Evolutionary conservation across 441 rosid genomes (phyloP), one percentile per base, ranked within the genome.

Genomic region (Dalechampia spathulata): DNA sequence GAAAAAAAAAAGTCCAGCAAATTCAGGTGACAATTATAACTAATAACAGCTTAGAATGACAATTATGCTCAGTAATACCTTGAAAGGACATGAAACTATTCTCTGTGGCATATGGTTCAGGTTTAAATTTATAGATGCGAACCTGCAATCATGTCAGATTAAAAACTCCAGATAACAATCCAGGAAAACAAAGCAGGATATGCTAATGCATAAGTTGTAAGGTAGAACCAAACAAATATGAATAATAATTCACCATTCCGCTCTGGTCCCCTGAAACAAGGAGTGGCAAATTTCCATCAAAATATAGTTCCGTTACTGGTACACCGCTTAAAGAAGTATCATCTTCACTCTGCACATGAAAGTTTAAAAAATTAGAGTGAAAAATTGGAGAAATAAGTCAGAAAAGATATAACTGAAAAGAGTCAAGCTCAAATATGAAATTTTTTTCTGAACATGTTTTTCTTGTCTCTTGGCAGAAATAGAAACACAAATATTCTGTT

Each of bases 211-310:
- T 13, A 38, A 17, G 10, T 32, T 50, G 9, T 7, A 8, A 3
- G 9, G 38, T 53, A 45, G 36, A 30, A 54, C 49, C 52, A 39
- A 30, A 60, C 21, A 36, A 27, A 28, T 40, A 53, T n/a, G n/a
- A n/a, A n/a, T 14, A 25, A 60, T 7, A 60, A 48, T 68, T 63
- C 63, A 88, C 98, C 86, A 52, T 76, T 80, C 99, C 97, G 61
- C 63, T 78, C 43, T 81, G 83, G 72, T 92, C 96, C 55, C 99
- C 97, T 34, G 96, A 81, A 58, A 80, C 66, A 72, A 92, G 88
- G 63, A 80, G 62, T 48, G 74, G 78, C 37, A 80, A 50, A 62
- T 69, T 70, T 21, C 71, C 68, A 62, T 85, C 92, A 67, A 78
- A 88, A 71, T 69, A 66, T 52, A 89, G 71, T 45, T 87, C 75